Base-by-base conservation (phyloP, 805 yeast species). In the Limtongia smithiae region DNA sequence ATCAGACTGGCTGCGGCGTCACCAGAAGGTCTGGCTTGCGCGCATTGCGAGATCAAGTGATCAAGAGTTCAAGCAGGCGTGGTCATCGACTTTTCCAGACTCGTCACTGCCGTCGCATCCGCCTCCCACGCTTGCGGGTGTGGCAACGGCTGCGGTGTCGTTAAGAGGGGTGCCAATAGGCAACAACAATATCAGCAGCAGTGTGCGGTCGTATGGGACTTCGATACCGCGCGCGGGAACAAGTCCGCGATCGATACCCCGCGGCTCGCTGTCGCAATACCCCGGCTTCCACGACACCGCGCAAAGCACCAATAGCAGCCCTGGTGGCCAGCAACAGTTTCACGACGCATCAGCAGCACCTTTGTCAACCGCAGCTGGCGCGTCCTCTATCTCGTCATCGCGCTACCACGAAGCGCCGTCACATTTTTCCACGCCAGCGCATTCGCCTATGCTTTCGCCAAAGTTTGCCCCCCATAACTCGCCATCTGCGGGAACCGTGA, bases 1-100 rank as follows among this genome's bases (percentile, higher is more conserved):
- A 0, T 64, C 66, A 21, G 62, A 74, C 11, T 84, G 87, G 88
- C 60, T 69, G 17, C 74, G 75, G 38, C 66, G 66, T 14, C 63
- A 57, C 20, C 58, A 54, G 32, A 46, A 50, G 36, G 20, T 39
- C 7, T 54, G 58, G 58, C 46, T 54, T 4, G 56, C 57, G 11
- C 38, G 58, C 11, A 46, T 54, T 2, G 42, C 58, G 35, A 31
- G 50, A 15, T 34, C 52, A 5, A 34, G 44, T 18, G 55, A 47
- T 32, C 46, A 33, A 7, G 50, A 47, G 22, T 46, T 51, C 27
- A 43, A 41, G 32, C 51, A 58, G 17, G 58, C 58, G 2, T 54
- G 58, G 58, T 50, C 55, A 5, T 51, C 58, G 9, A 28, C 46
- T 1, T 54, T 51, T 22, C 58, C 58, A 3, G 58, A 54, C 34